Conservation (phyloP, 1,284 basidiomycete genomes). For the Grifola frondosa region DNA sequence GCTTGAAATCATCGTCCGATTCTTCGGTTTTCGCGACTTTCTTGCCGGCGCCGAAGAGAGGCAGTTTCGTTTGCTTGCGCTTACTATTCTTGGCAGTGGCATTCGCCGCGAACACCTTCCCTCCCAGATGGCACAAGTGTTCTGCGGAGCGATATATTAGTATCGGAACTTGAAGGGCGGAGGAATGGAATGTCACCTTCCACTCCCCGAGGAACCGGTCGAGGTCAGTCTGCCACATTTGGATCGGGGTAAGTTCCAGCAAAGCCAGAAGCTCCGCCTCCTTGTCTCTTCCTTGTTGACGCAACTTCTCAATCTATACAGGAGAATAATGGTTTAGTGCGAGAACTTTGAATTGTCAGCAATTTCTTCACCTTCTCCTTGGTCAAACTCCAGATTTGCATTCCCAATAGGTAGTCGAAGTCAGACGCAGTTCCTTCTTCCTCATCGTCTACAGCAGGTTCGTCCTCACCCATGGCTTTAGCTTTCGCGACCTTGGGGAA, state of each 20-base stretch:
- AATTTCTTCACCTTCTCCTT: slow-evolving; percentile 87
- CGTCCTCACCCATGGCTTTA: slow-evolving; percentile 70
- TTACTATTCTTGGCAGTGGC: slow-evolving; percentile 63
- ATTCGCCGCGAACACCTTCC: slow-evolving; percentile 49
- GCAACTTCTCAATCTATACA: slow-evolving; percentile 80
- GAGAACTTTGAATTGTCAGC: no score
- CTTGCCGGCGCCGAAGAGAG: slow-evolving; percentile 48
- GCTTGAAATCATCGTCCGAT: slow-evolving; percentile 75
- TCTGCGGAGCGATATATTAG: slow-evolving; percentile 36
- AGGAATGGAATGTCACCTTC: slow-evolving; percentile 72
- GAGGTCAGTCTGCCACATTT: slow-evolving; percentile 92
- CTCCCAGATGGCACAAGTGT: slow-evolving; percentile 61
- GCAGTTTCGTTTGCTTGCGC: slow-evolving; percentile 75
- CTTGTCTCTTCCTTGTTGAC: slow-evolving; percentile 80
- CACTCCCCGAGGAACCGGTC: slow-evolving; percentile 83
- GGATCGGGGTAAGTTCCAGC: slow-evolving; percentile 77
- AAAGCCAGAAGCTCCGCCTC: slow-evolving; percentile 81
- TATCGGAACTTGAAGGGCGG: background rate
- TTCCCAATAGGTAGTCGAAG: slow-evolving; percentile 93
- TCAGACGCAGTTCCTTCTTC: slow-evolving; percentile 58
- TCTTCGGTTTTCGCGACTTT: slow-evolving; percentile 48
- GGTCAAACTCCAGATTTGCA: slow-evolving; percentile 95
- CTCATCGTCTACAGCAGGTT: slow-evolving; percentile 59
- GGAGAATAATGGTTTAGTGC: no score
- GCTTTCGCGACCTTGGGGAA: slow-evolving; percentile 81